Evolutionary conservation across 331 rosid genomes (phyloP), one percentile per base, ranked within the genome.

Genomic region (Malus hybrid): DNA sequence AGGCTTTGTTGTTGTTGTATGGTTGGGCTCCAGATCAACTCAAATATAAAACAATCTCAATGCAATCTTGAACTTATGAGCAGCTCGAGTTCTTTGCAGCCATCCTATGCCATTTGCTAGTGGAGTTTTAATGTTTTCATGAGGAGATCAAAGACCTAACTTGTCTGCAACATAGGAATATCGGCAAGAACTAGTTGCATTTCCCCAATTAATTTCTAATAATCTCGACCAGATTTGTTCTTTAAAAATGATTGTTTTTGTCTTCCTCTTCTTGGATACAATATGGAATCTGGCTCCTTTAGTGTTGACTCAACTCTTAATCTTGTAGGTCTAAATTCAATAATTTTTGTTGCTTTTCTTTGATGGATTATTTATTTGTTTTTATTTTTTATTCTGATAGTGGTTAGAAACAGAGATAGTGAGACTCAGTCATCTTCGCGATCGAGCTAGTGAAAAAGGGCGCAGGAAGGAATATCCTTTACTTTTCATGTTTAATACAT

Each of bases 381-480:
- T 42, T 10, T 42, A 42, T 42, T 42, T 42, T 42, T 42, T 42
- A 69, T 80, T 76, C 75, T 79, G 4, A 55, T 82, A 95, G 99
- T 95, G 98, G 98, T 76, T 95, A 54, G 99, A 95, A 83, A 78
- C 97, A 6, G 99, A 95, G 89, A 88, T 77, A 31, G 85, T 92
- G 60, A 88, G 99, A 85, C 90, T 95, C 61, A 87, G 89, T 76
- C 99, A 95, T 84, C 99, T 95, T 82, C 90, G 99, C 69, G 99
- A 95, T 82, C 93, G 99, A 87, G 99, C 99, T 61, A 95, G 99
- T 85, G 99, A 95, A 80, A 90, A 83, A 76, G 99, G 99, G 54
- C 92, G 88, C 14, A 79, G 93, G 77, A 95, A 92, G 81, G 98
- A 95, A 95, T 95, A 95, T 95, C 99, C 99, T 95, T 92, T 75